Evolutionary conservation across 352 stramenopile species (phyloP).

Genomic region (Pythium folliculosum): DNA sequence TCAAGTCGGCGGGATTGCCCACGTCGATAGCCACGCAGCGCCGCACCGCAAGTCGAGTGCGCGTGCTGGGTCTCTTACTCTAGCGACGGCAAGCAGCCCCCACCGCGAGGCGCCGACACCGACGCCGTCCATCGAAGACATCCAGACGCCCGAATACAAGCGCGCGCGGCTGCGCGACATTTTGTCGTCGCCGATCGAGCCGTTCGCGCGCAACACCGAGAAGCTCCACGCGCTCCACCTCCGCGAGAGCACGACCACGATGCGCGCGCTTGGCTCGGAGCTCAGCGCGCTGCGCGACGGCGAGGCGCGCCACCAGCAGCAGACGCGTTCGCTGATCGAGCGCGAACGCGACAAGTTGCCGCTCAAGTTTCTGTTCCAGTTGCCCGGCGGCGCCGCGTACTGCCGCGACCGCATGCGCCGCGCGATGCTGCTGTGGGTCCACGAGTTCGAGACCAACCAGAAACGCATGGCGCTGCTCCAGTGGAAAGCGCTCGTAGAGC

Average conservation of each 20-base stretch:
- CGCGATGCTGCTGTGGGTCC: slow-evolving; percentile 69
- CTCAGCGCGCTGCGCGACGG: slow-evolving; percentile 41
- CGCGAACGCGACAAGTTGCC: slow-evolving; percentile 60
- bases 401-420: slow-evolving; percentile 72
- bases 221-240: slow-evolving; percentile 45
- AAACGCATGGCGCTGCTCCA: slow-evolving; percentile 69
- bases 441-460: slow-evolving; percentile 78
- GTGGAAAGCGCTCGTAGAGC: slow-evolving; percentile 81
- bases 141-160: slow-evolving; percentile 60
- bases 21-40: too few species aligned
- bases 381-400: slow-evolving; percentile 72
- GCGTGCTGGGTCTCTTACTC: too few species aligned
- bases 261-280: slow-evolving; percentile 47
- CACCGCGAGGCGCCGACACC: background rate
- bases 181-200: slow-evolving; percentile 55
- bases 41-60: background rate
- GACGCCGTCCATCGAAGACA: slow-evolving; percentile 21
- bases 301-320: slow-evolving; percentile 40
- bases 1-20: too few species aligned
- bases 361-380: slow-evolving; percentile 80
- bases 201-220: slow-evolving; percentile 42
- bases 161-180: slow-evolving; percentile 64
- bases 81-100: background rate
- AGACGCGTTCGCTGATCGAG: slow-evolving; percentile 59
- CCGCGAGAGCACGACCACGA: slow-evolving; percentile 50